Evolutionary conservation across 2,329 filamentous ascomycete species (phyloP).

Genomic region (Trichophyton equinum): DNA sequence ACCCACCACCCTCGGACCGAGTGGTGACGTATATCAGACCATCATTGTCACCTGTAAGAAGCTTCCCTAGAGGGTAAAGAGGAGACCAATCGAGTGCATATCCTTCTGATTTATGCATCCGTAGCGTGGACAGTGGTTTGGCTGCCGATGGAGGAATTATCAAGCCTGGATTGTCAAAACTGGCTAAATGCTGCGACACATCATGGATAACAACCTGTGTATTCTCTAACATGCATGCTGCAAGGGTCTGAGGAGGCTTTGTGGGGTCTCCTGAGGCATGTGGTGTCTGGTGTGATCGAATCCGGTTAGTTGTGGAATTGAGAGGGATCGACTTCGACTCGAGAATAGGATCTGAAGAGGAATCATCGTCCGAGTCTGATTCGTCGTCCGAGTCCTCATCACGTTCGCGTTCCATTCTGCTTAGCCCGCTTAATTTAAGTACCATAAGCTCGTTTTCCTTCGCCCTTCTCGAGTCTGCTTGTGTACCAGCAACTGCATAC

Average conservation of each 20-base stretch:
- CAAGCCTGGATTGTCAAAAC: conserved; percentile 81
- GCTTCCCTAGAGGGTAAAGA: conserved; percentile 63
- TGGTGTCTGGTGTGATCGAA: conserved; percentile 72
- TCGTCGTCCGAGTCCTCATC: conserved; percentile 58
- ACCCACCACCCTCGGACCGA: conserved; percentile 74
- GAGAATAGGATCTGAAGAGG: conserved; percentile 70
- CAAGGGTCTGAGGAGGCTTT: conserved; percentile 65
- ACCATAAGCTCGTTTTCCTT: conserved; percentile 91
- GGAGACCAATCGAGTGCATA: conserved; percentile 98
- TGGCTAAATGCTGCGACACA: conserved; percentile 73
- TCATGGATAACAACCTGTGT: conserved; percentile 85
- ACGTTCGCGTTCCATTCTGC: conserved; percentile 64
- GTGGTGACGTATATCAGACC: conserved; percentile 83
- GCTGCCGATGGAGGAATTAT: conserved; percentile 69
- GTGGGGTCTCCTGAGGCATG: conserved; percentile 50
- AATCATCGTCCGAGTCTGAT: conserved; percentile 59
- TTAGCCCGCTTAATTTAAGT: conserved; percentile 87
- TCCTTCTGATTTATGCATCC: conserved; percentile 84
- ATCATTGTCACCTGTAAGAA: conserved; percentile 82
- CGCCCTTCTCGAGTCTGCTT: conserved; percentile 62
- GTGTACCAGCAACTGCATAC: conserved; percentile 88
- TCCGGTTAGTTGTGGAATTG: conserved; percentile 80
- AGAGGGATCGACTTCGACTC: conserved; percentile 85
- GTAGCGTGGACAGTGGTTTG: conserved; percentile 75
- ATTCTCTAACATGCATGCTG: conserved; percentile 86